Base-by-base conservation (phyloP, 129 eudicot genomes). In the Flaveria trinervia region DNA sequence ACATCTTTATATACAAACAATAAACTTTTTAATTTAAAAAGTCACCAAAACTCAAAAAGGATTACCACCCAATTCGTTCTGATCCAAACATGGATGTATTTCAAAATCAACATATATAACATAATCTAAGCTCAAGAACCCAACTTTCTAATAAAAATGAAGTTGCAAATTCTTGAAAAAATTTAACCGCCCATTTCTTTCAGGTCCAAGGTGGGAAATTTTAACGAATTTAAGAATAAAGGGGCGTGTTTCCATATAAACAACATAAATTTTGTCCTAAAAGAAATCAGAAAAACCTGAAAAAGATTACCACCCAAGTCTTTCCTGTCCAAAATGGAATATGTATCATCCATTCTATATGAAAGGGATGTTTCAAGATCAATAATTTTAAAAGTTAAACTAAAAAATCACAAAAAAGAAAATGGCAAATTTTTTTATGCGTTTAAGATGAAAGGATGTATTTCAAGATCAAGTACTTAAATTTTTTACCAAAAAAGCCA, bases 1-100 rank as follows among this genome's bases (percentile, higher is more conserved):
- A 62, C 96, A 90, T 80, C 96, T 90, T 73, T 68, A 26, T 15
- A 57, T 14, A 66, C 70, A 68, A 81, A 81, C 46, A 65, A 72
- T 16, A 68, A 72, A 46, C 30, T 67, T 74, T 56, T 74, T 52
- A 64, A n/a, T 16, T 65, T 50, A 13, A 30, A 78, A 70, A 17
- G 71, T 49, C 43, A 49, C 51, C 41, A 45, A 57, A 25, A 56
- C 22, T 14, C 36, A 0, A 56, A 72, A 41, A 52, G 45, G 62
- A 77, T 69, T 46, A 78, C 64, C 18, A 26, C 39, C 69, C 54
- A 36, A 20, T 41, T 80, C 62, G 70, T 68, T 78, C 18, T 46
- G 23, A n/a, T 60, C 62, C 43, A 57, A 9, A 28, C 48, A 45
- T 70, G 33, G 15, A 30, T 71, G 2, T 25, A 3, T 23, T 54